Conservation (phyloP, 2,329 filamentous ascomycete species). For the Arthrobotrys pseudoclavata region DNA sequence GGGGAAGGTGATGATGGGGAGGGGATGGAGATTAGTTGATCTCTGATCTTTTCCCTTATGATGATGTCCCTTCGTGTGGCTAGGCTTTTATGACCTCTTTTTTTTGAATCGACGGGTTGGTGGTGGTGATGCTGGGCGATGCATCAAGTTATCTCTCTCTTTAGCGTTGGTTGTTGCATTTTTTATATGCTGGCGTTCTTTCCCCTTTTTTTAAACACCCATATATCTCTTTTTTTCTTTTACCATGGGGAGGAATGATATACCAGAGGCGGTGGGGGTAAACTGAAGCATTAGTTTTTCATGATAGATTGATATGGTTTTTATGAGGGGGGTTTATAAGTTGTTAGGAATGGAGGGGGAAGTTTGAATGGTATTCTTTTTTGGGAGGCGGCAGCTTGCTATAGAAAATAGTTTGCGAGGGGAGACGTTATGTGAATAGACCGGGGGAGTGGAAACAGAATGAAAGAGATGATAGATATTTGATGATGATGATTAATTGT, state of each 20-base stretch:
- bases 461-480: too few species aligned
- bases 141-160: background rate
- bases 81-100: background rate
- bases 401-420: too few species aligned
- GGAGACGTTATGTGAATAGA: too few species aligned
- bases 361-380: too few species aligned
- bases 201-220: background rate
- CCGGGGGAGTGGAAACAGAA: too few species aligned
- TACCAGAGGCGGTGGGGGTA: background rate
- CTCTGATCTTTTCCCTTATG: background rate
- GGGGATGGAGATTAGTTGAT: slow-evolving; percentile 54
- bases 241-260: slow-evolving; percentile 14
- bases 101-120: background rate
- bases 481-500: too few species aligned
- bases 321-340: background rate
- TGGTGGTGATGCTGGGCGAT: background rate
- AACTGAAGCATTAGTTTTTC: background rate
- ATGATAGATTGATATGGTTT: slow-evolving; percentile 5
- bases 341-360: too few species aligned
- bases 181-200: slow-evolving; percentile 26
- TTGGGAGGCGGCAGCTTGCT: too few species aligned
- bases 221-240: background rate
- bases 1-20: slow-evolving; percentile 43
- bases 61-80: background rate
- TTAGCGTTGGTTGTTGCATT: slow-evolving; percentile 58